phyloP scores from a whole-genome alignment of 2,329 filamentous ascomycete species.

The Tolypocladium paradoxum region DNA sequence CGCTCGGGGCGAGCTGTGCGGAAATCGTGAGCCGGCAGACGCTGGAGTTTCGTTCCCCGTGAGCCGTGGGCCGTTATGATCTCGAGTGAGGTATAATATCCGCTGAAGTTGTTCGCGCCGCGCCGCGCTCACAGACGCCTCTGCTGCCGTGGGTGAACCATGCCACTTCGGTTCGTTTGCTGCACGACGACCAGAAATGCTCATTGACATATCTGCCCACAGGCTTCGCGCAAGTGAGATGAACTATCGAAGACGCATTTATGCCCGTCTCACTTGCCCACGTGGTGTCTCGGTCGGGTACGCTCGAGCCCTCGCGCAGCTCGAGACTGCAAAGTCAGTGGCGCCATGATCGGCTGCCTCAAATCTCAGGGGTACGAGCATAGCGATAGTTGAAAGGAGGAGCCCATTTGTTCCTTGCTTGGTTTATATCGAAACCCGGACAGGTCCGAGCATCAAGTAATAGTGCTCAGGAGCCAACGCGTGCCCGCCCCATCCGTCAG shows the following conservation, averaged over 20 bases:
- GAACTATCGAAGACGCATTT: not conserved
- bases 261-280: not conserved
- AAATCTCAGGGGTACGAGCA: not conserved
- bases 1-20: slow-evolving; percentile 2
- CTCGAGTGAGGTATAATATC: not conserved
- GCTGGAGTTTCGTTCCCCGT: not conserved
- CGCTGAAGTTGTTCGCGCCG: not conserved
- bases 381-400: not conserved
- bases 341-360: not conserved
- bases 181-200: not conserved
- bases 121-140: not conserved
- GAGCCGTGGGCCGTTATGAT: not conserved
- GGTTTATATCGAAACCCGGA: not conserved
- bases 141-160: not conserved
- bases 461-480: not conserved
- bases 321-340: not conserved
- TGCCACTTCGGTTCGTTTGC: not conserved
- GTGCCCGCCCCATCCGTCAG: not conserved
- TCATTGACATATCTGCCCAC: not conserved
- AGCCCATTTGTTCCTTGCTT: not conserved
- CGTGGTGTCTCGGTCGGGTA: not conserved
- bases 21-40: not conserved
- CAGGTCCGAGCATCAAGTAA: not conserved
- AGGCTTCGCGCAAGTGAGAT: not conserved
- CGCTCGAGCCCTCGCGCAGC: not conserved